Conservation (phyloP, 2,329 filamentous ascomycete species). For the Trichophyton mentagrophytes region DNA sequence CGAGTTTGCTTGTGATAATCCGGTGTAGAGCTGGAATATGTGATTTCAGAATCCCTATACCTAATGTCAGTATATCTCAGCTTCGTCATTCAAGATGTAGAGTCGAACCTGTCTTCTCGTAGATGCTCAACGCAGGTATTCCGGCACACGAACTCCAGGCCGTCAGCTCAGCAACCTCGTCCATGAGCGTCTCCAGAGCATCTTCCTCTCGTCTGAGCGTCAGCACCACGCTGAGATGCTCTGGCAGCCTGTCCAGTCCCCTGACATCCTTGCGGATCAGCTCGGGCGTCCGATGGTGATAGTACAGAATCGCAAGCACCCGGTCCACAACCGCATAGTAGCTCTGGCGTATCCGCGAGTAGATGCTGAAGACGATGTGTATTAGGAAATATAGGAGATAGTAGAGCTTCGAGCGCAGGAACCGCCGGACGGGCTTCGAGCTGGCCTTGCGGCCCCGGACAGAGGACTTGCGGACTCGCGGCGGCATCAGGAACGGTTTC, state of each 20-base stretch:
- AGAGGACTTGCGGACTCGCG: slow-evolving; percentile 17
- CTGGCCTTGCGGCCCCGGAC: slow-evolving; percentile 15
- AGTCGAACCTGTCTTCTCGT: slow-evolving; percentile 70
- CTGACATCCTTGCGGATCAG: slow-evolving; percentile 80
- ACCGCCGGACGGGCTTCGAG: slow-evolving; percentile 31
- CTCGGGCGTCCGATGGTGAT: slow-evolving; percentile 91
- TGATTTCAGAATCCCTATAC: slow-evolving; percentile 74
- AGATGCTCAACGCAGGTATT: slow-evolving; percentile 76
- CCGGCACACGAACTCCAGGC: slow-evolving; percentile 88
- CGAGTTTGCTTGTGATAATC: slow-evolving; percentile 64
- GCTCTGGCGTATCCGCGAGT: slow-evolving; percentile 66
- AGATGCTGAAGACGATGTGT: slow-evolving; percentile 75
- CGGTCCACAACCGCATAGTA: slow-evolving; percentile 69
- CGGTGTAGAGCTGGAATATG: slow-evolving; percentile 77
- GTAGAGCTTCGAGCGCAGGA: slow-evolving; percentile 33
- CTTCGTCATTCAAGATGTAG: not conserved
- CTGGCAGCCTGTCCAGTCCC: slow-evolving; percentile 58
- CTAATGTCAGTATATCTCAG: not conserved
- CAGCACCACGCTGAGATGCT: slow-evolving; percentile 78
- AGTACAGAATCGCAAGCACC: slow-evolving; percentile 69
- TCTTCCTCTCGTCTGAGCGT: slow-evolving; percentile 57
- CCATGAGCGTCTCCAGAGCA: slow-evolving; percentile 69
- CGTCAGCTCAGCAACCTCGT: slow-evolving; percentile 80
- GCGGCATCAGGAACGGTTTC: slow-evolving; percentile 41
- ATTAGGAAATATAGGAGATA: slow-evolving; percentile 34